phyloP scores from a whole-genome alignment of 345 rosid species.

The Lagerstroemia speciosa region DNA sequence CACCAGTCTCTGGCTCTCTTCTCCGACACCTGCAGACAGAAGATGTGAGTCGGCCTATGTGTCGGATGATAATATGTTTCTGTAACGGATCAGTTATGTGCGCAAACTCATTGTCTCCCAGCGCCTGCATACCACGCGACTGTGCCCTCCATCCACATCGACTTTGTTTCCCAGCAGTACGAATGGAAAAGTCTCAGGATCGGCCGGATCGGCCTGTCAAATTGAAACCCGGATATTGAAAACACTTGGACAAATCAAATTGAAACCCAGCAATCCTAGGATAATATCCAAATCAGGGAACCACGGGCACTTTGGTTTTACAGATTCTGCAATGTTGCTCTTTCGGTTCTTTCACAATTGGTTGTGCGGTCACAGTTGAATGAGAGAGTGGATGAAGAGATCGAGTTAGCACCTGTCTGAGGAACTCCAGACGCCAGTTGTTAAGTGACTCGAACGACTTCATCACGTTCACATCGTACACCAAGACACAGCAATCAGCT shows the following conservation, averaged over 20 bases:
- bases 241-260: not conserved
- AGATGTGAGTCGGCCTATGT: not conserved
- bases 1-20: slow-evolving; percentile 78
- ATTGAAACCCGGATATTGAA: not conserved
- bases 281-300: no score
- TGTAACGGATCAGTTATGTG: not conserved
- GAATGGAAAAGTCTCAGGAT: slow-evolving; percentile 56
- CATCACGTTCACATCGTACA: slow-evolving; percentile 53
- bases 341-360: no score
- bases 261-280: no score
- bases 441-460: slow-evolving; percentile 58
- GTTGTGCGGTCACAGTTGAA: no score
- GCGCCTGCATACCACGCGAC: slow-evolving; percentile 37
- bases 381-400: no score
- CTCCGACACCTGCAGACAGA: slow-evolving; percentile 47
- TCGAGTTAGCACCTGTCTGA: slow-evolving; percentile 49
- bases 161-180: slow-evolving; percentile 71
- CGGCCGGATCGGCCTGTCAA: slow-evolving; percentile 54
- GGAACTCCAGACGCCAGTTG: slow-evolving; percentile 65
- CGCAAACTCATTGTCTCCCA: not conserved
- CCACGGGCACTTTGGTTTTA: no score
- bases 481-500: slow-evolving; percentile 81
- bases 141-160: slow-evolving; percentile 66
- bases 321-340: no score
- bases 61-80: not conserved